Conservation (phyloP, 176 grass and related monocot species). For the Bolboschoenus planiculmis region DNA sequence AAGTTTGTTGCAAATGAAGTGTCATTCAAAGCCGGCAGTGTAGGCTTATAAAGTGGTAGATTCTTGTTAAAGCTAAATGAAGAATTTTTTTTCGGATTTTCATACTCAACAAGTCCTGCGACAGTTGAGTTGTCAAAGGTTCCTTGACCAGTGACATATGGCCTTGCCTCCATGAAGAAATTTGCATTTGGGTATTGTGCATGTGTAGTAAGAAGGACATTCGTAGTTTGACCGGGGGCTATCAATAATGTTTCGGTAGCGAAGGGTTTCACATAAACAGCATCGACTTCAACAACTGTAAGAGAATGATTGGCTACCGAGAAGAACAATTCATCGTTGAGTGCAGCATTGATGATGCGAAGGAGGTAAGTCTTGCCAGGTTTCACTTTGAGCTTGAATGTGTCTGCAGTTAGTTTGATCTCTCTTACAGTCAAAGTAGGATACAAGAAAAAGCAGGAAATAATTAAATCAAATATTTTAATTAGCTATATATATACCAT, state of each 20-base stretch:
- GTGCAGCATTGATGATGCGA: conserved; percentile 60
- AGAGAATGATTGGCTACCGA: conserved; percentile 56
- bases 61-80: conserved; percentile 28
- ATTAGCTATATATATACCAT: too few relatives aligned
- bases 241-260: conserved; percentile 37
- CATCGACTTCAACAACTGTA: conserved; percentile 62
- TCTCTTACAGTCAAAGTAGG: background rate
- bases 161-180: conserved; percentile 44
- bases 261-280: conserved; percentile 67
- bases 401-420: conserved; percentile 17
- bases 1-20: conserved; percentile 48
- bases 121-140: conserved; percentile 90
- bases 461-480: too few relatives aligned
- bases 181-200: background rate
- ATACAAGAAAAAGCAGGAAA: too few relatives aligned
- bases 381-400: conserved; percentile 47
- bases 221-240: conserved; percentile 53
- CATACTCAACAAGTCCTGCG: conserved; percentile 50
- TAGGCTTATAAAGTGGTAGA: conserved; percentile 28
- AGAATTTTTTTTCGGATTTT: background rate
- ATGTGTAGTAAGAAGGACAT: conserved; percentile 49
- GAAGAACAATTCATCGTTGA: conserved; percentile 93
- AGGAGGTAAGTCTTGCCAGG: conserved; percentile 53
- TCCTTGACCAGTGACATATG: conserved; percentile 41
- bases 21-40: conserved; percentile 53